Base-by-base conservation (phyloP, 2,329 filamentous ascomycete species). In the Cladosporium austrohemisphaericum region DNA sequence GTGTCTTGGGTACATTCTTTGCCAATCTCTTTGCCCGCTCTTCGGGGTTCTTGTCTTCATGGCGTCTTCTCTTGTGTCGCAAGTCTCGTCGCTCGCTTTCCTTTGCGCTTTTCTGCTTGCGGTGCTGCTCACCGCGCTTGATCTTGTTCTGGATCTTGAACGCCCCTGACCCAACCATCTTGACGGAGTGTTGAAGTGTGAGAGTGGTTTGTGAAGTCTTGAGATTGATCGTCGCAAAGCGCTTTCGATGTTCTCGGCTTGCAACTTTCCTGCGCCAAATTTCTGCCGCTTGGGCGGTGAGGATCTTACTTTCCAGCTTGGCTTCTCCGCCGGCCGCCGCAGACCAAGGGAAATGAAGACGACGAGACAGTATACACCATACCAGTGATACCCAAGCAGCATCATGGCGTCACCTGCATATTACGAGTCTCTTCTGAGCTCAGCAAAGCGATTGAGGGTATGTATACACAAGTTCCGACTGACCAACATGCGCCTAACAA, bases 21-120 rank as follows among this genome's bases (percentile, higher is more conserved):
- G 82, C 83, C 53, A 92, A 74, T 60, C 93, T 81, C 57, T 85
- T 80, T 53, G 81, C 81, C 58, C 83, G 82, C 52, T 95, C 70
- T 52, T 81, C 78, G 2, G 92, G 91, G 62, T 96, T 82, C 67
- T 85, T 87, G 56, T 85, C 80, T 70, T 98, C 93, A 63, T 91
- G 87, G 70, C 86, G 88, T 71, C 88, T 90, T 52, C 88, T 78
- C 41, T 80, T 80, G 65, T 90, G 85, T 55, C 91, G 83, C 61
- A 84, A 79, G 61, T 90, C 86, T 61, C 88, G 83, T 61, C 85
- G 87, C 38, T 83, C 74, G 64, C 83, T 84, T 65, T 89, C 86
- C 57, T 81, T 81, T 36, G 79, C 75, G 65, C 85, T 86, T 72
- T 96, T 97, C 64, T 86, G 79, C 59, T 87, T 83, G 52, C 95